Base-by-base conservation (phyloP, 1,284 basidiomycete genomes). In the Ustilago tritici region DNA sequence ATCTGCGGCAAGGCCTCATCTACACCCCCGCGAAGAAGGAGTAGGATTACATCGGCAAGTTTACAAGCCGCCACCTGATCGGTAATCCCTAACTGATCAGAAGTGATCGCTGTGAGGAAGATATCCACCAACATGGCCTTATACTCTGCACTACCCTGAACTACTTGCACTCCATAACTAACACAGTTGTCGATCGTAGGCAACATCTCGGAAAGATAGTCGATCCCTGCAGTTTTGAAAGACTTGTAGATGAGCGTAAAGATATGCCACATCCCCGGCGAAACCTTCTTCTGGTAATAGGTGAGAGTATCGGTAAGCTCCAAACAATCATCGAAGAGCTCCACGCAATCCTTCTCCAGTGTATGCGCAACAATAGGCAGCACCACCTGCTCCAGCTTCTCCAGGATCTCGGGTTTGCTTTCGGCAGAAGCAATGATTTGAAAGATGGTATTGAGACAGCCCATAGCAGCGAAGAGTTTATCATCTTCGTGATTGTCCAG, bases 151-250 rank as follows among this genome's bases (percentile, higher is more conserved):
- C 91, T 91, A 38, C 89, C 84, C 81, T 92, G 91, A 87, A 96
- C 92, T 14, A 91, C 88, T 14, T 94, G 92, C 19, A 90, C 89
- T 11, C 94, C 94, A 83, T 92, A 95, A 14, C 92, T 93, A 60
- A 96, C 89, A 86, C 94, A 93, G 88, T 96, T 96, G 88, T 95
- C 93, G 63, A 96, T 87, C 3, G 92, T 91, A 9, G 93, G 92
- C 50, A 95, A 89, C 93, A 95, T 95, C 85, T 96, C 94, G 80
- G 76, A 70, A n/a, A 80, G 65, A 88, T 94, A 95, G 87, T 95
- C 94, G 49, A 93, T 88, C 14, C 93, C 93, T 41, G 92, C 91
- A 5, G 90, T 88, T 87, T 94, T 95, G 90, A 95, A 94, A n/a
- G 93, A 88, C 69, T 90, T 89, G 87, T 94, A 94, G 0, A 93